These are phyloP conservation scores for Orobanche coerulescens DNA, from an alignment of 257 asterid species.

Conservation along the genomic window DNA sequence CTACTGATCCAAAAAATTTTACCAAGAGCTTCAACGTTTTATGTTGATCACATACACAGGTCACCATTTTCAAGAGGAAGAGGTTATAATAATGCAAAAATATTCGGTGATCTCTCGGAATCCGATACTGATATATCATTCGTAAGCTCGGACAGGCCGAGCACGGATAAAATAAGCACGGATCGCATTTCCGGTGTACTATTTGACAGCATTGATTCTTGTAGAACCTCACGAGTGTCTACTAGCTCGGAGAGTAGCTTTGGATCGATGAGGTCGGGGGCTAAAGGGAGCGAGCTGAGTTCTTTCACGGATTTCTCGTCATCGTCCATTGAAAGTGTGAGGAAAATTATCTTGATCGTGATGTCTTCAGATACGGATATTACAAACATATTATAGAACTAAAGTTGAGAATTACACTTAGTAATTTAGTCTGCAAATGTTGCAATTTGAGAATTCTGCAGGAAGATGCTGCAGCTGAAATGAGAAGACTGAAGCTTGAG, in stretches of 20 bases:
- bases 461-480: constrained; percentile 77
- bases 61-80: constrained; percentile 46
- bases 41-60: constrained; percentile 33
- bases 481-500: constrained; percentile 81
- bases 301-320: constrained; percentile 45
- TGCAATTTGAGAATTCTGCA: constrained; percentile 21
- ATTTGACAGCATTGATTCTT: constrained; percentile 34
- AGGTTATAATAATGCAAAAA: constrained; percentile 34
- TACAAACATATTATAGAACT: not conserved
- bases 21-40: no score
- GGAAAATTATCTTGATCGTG: constrained; percentile 16
- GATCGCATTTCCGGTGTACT: constrained; percentile 35
- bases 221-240: constrained; percentile 41
- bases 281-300: constrained; percentile 40
- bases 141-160: constrained; percentile 59
- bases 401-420: no score
- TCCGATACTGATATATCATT: constrained; percentile 57
- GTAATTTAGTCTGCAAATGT: not conserved
- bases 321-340: constrained; percentile 56
- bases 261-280: constrained; percentile 38
- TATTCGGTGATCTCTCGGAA: constrained; percentile 42
- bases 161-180: constrained; percentile 51
- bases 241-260: constrained; percentile 63
- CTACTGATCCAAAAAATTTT: no score
- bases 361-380: no score